A percentile compares a stretch with the other conserved stretches of the same genome.
phyloP scores from a whole-genome alignment of 371 early-diverging fungal species.

The Dichotomocladium elegans region DNA sequence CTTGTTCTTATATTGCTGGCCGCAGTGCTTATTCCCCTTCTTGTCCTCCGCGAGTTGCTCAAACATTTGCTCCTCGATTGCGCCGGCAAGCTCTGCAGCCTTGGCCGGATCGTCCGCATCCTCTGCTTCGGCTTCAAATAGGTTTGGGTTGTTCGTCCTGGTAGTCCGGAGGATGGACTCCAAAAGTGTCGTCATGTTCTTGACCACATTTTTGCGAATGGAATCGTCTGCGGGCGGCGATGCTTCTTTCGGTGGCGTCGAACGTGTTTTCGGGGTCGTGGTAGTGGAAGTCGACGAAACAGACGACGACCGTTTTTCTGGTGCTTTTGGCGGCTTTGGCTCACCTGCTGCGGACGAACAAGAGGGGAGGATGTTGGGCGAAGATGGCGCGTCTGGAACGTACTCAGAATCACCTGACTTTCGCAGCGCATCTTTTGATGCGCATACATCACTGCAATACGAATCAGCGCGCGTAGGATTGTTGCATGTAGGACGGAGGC shows the following conservation, averaged over 20 bases:
- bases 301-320: conserved; percentile 8
- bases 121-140: conserved; percentile 16
- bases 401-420: conserved; percentile 13
- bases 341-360: not conserved
- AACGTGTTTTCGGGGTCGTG: conserved; percentile 1
- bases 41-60: conserved; percentile 24
- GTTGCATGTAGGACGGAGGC: conserved; percentile 26
- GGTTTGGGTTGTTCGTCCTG: conserved; percentile 20
- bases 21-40: conserved; percentile 20
- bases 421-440: conserved; percentile 13
- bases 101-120: not conserved
- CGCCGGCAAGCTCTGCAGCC: conserved; percentile 19
- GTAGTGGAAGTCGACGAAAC: not conserved
- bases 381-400: not conserved
- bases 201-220: conserved; percentile 53
- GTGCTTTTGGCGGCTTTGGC: not conserved
- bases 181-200: conserved; percentile 40
- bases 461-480: conserved; percentile 38
- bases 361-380: too few species aligned
- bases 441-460: conserved; percentile 46
- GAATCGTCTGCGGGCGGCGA: conserved; percentile 45
- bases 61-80: conserved; percentile 39
- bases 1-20: conserved; percentile 70
- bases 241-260: conserved; percentile 9
- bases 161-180: conserved; percentile 26